Evolutionary conservation across 2,329 filamentous ascomycete species (phyloP), one percentile per base, ranked within the genome.

Genomic region (Ophiostoma novo-ulmi): DNA sequence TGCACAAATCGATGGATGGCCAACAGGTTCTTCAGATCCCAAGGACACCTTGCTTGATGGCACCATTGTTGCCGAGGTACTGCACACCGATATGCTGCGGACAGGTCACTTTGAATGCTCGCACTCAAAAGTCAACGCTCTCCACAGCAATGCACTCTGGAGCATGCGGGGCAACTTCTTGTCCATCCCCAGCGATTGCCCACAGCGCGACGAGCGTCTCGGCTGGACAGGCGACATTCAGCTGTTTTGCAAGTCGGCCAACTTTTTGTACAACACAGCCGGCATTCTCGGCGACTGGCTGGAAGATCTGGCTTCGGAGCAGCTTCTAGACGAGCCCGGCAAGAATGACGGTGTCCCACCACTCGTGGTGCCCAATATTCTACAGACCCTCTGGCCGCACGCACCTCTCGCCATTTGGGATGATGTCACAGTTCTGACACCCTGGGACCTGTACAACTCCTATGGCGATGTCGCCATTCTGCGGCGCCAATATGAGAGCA

Each of bases 141-240:
- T 89, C 5, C 83, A 88, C 73, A 69, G 80, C 1, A 89, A 89
- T 69, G 80, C 84, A 0, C 75, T 79, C 48, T 88, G 86, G 86
- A 82, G 81, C 4, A 87, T 88, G 82, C 81, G 81, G 48, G 85
- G 85, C 0, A 89, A 89, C 73, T 88, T 89, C 73, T 73, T 88
- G 3, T 82, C 80, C 0, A 77, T 88, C 0, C 85, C 85, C 0
- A 88, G 85, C 0, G 87, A 89, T 74, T 87, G 85, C 73, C 85
- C 85, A 0, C 84, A 87, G 73, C 79, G 84, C 1, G 85, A 87
- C 70, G 85, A 87, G 76, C 80, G 85, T 0, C 76, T 87, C 5
- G 82, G 83, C 26, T 85, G 85, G 86, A 84, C 82, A 0, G 82
- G 85, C 20, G 83, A 86, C 72, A 77, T 80, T 5, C 82, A 82